phyloP scores from a whole-genome alignment of 805 yeast species.

The Wickerhamiella domercqiae region DNA sequence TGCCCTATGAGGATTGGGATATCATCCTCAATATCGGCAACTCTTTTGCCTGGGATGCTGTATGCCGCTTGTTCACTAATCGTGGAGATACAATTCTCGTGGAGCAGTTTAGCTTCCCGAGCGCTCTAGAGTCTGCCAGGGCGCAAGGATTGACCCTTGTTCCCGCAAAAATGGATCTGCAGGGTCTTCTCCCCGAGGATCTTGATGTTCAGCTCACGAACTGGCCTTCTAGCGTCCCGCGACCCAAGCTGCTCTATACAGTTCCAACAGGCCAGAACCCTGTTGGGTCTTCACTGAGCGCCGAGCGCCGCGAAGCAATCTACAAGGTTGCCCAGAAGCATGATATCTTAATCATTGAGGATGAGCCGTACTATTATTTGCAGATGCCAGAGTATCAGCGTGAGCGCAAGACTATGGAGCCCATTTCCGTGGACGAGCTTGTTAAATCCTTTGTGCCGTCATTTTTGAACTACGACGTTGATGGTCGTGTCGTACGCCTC shows the following conservation, averaged over 20 bases:
- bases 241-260: conserved; percentile 62
- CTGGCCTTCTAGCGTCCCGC: conserved; percentile 44
- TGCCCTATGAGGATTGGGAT: conserved; percentile 57
- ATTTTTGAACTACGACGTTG: conserved; percentile 57
- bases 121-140: conserved; percentile 67
- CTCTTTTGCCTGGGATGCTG: conserved; percentile 76
- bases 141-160: conserved; percentile 54
- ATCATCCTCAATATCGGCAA: conserved; percentile 60
- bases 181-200: conserved; percentile 61
- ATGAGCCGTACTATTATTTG: conserved; percentile 92
- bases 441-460: conserved; percentile 55
- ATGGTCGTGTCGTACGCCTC: conserved; percentile 76
- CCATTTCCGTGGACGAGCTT: conserved; percentile 24
- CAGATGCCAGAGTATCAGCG: conserved; percentile 65
- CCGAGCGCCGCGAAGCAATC: conserved; percentile 60
- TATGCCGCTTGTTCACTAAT: conserved; percentile 57
- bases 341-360: conserved; percentile 78
- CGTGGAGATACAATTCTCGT: conserved; percentile 68
- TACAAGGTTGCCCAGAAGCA: conserved; percentile 68
- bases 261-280: conserved; percentile 97
- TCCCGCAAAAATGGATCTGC: conserved; percentile 63
- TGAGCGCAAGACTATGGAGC: conserved; percentile 26
- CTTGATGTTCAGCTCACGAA: conserved; percentile 42
- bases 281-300: conserved; percentile 71
- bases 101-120: conserved; percentile 73